Conservation (phyloP, 495 filamentous ascomycete species). For the Echria macrotheca region DNA sequence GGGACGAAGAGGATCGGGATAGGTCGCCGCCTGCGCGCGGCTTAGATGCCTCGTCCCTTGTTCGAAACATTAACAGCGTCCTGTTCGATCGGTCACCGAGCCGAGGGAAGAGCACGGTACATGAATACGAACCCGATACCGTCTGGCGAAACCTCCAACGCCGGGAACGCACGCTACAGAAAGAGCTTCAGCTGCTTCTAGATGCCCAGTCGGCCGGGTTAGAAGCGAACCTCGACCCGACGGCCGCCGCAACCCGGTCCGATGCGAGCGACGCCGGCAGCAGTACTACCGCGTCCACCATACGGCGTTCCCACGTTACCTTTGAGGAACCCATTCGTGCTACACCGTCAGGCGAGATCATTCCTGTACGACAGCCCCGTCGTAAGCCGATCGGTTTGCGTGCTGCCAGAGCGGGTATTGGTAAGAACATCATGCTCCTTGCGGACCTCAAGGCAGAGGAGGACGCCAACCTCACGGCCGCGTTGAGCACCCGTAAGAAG, state of each 20-base stretch:
- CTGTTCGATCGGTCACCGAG: constrained; percentile 24
- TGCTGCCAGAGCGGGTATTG: constrained; percentile 65
- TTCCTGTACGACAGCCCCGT: constrained; percentile 60
- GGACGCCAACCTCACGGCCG: constrained; percentile 51
- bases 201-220: constrained; percentile 82
- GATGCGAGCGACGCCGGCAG: constrained; percentile 31
- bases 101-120: constrained; percentile 7
- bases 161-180: constrained; percentile 61
- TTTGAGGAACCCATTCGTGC: constrained; percentile 22
- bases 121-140: constrained; percentile 27
- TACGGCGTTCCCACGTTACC: constrained; percentile 19
- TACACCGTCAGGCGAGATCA: constrained; percentile 33
- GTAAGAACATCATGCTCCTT: constrained; percentile 64
- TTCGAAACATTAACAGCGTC: constrained; percentile 27
- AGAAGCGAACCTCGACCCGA: constrained; percentile 25
- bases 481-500: constrained; percentile 52
- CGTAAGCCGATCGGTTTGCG: constrained; percentile 53
- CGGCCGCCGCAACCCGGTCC: constrained; percentile 6
- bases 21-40: not conserved
- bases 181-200: constrained; percentile 70
- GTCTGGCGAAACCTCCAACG: constrained; percentile 32
- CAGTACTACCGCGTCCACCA: constrained; percentile 19
- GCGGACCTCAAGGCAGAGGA: constrained; percentile 70
- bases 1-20: constrained; percentile 25
- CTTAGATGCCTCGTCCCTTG: constrained; percentile 13